Base-by-base conservation (phyloP, 2,329 filamentous ascomycete genomes). In the Fusarium zealandicum region DNA sequence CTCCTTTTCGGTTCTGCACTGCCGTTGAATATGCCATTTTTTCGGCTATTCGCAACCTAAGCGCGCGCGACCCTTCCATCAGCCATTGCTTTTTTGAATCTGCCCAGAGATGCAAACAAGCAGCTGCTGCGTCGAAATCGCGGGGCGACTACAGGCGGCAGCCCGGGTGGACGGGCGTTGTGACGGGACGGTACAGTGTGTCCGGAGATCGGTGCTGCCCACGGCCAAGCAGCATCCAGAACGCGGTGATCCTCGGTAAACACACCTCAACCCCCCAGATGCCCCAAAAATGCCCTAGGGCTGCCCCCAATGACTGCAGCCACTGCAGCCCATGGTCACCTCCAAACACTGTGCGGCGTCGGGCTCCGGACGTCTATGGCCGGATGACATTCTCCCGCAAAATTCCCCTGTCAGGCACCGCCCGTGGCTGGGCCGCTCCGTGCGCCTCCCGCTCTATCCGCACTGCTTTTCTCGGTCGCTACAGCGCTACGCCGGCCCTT, bases 171-270 rank as follows among this genome's bases (percentile, higher is more conserved):
- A 51, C 32, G 59, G 64, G 45, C 45, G 43, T 41, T 47, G 44
- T 46, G 22, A 25, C 22, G 27, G 33, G n/a, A n/a, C 59, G 38
- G 52, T 35, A 63, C 50, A 64, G 48, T 54, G 51, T 46, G 48
- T 55, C 43, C 48, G 56, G 25, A 33, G 31, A 65, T 57, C 59
- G 54, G 36, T 49, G 53, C 50, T 33, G 50, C 27, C 46, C 4
- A 32, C 18, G 14, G 28, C 20, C 6, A 25, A n/a, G n/a, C n/a
- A n/a, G n/a, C n/a, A n/a, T n/a, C n/a, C n/a, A n/a, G n/a, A n/a
- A n/a, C n/a, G n/a, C n/a, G 17, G 41, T 45, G 56, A 63, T 63
- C 60, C 60, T 63, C 60, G 60, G 60, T 54, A 63, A 63, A 60
- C 44, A 59, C 36, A 40, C 54, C 50, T 62, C 53, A 41, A 20